Evolutionary conservation across 768 basidiomycete species (phyloP), one percentile per base, ranked within the genome.

Genomic region (Hygrophorus pudorinus): DNA sequence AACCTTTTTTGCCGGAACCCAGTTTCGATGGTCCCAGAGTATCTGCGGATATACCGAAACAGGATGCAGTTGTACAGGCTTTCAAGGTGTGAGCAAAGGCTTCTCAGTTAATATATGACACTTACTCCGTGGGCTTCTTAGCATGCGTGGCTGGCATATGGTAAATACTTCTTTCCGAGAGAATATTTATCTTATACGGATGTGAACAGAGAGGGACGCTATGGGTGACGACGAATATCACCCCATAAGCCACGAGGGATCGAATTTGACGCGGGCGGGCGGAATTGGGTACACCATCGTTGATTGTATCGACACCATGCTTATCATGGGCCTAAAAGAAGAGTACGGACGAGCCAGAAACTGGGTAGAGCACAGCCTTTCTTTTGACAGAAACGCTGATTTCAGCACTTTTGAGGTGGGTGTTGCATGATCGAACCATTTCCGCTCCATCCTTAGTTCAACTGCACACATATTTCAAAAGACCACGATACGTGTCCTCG

Each of bases 141-240:
- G 89, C 76, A 90, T 61, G 86, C 88, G 17, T 93, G 89, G 88
- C 59, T 54, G 47, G 84, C 87, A 21, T 93, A 93, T 56, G 88
- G 87, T 88, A 48, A 42, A 67, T 61, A 47, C 9, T 44, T 48
- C 16, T 9, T 4, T 28, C 13, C 35, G 18, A 46, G 8, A 33
- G n/a, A 28, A 2, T n/a, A 33, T 11, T 12, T 28, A 11, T 5
- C 9, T n/a, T 37, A 38, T 46, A 18, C 45, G 53, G 44, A 46
- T 32, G 24, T 24, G 41, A 54, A 39, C 64, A 91, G 90, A 91
- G 65, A 66, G 78, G 37, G 80, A 96, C 58, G 92, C 92, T 1
- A 91, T 89, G 78, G 92, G 92, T 1, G 73, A 73, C 45, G 91
- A 96, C 65, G 88, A 94, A 60, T 96, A 90, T 55, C 89, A 94